These are phyloP conservation scores for Lentinula aciculospora DNA, from an alignment of 768 basidiomycete genomes.

Conservation along the genomic window DNA sequence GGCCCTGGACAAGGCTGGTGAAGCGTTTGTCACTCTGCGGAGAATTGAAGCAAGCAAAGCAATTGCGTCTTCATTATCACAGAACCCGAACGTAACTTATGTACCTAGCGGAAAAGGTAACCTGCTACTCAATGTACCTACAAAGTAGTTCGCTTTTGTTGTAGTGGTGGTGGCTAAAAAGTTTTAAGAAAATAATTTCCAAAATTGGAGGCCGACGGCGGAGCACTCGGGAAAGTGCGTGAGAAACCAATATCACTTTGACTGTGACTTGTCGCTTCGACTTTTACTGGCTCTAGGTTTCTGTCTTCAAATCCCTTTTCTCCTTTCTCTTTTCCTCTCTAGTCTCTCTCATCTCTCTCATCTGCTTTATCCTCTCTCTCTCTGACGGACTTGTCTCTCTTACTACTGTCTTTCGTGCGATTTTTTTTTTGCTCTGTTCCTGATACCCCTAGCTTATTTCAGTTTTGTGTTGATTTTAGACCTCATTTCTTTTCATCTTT, in stretches of 20 bases:
- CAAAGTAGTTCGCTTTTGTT: constrained; percentile 27
- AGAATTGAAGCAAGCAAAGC: constrained; percentile 99
- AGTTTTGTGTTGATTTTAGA: constrained; percentile 22
- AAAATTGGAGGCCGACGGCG: no score
- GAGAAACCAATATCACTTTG: constrained; percentile 12
- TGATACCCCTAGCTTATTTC: constrained; percentile 19
- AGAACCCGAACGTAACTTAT: constrained; percentile 84
- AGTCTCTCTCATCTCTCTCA: constrained; percentile 26
- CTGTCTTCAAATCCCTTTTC: constrained; percentile 32
- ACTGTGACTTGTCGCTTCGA: constrained; percentile 12
- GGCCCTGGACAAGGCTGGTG: constrained; percentile 90
- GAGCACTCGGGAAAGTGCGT: no score
- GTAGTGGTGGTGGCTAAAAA: neutral
- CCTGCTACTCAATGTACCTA: constrained; percentile 79
- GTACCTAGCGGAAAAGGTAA: constrained; percentile 78
- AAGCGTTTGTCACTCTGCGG: constrained; percentile 90
- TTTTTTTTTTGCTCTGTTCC: constrained; percentile 28
- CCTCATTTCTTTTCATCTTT: constrained; percentile 48
- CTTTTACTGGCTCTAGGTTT: constrained; percentile 21
- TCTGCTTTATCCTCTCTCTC: constrained; percentile 36
- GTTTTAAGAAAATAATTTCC: neutral
- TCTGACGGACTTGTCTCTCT: constrained; percentile 57
- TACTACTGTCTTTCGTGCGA: constrained; percentile 47
- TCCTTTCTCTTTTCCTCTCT: constrained; percentile 42
- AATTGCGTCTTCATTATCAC: constrained; percentile 79